Conservation (phyloP, 2,329 filamentous ascomycete species). For the Alternaria triticimaculans region DNA sequence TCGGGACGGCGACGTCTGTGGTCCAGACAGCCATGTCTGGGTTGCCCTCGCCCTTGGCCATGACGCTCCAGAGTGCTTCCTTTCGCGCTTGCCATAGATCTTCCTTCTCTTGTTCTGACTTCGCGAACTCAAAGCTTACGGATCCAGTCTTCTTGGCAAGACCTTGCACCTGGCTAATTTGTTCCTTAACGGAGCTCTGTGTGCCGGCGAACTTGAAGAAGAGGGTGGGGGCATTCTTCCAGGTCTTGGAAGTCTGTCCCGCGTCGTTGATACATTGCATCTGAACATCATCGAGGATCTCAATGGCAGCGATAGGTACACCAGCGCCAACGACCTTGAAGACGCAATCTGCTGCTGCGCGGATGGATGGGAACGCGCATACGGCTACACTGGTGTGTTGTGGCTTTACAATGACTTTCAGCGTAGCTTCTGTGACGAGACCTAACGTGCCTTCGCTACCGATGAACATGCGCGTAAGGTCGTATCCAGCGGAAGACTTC, state of each 20-base stretch:
- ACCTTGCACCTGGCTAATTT: conserved; percentile 71
- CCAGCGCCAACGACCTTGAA: conserved; percentile 79
- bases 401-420: conserved; percentile 85
- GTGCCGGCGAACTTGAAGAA: conserved; percentile 81
- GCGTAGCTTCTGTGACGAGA: conserved; percentile 86
- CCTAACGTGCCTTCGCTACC: conserved; percentile 92
- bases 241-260: conserved; percentile 67
- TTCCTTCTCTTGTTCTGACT: conserved; percentile 66
- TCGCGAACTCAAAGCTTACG: conserved; percentile 74
- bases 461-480: conserved; percentile 87
- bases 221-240: conserved; percentile 73
- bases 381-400: conserved; percentile 83
- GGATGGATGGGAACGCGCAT: conserved; percentile 67
- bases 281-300: conserved; percentile 90
- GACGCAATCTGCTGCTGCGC: conserved; percentile 79
- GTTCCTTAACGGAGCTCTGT: conserved; percentile 74
- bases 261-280: conserved; percentile 77
- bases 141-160: conserved; percentile 66
- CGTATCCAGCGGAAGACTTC: conserved; percentile 91
- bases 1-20: conserved; percentile 80
- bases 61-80: conserved; percentile 74
- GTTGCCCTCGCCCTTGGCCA: conserved; percentile 66
- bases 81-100: conserved; percentile 80
- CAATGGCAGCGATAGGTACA: conserved; percentile 86
- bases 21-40: conserved; percentile 73